Conservation (phyloP, 176 grass and related monocot species). For the Oropetium thomaeum region DNA sequence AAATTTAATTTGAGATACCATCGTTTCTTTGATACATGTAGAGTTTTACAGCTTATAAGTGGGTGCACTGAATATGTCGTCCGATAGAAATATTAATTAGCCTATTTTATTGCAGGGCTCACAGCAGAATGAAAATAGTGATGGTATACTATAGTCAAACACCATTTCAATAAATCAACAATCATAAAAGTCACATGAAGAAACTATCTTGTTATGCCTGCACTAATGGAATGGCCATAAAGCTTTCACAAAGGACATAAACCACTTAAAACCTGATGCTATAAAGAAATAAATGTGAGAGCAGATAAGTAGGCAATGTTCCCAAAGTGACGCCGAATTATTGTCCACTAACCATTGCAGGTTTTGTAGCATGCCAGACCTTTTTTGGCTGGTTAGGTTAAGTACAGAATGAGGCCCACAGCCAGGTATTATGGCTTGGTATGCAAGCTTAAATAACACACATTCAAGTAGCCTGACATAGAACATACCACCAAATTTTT, state of each 20-base stretch:
- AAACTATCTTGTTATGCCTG: too few relatives aligned
- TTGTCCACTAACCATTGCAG: neutral
- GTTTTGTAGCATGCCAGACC: neutral
- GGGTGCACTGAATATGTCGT: neutral
- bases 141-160: neutral
- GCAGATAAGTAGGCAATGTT: slow-evolving; percentile 12
- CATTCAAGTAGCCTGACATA: neutral
- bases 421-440: neutral
- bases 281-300: too few relatives aligned
- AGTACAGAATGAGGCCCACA: slow-evolving; percentile 6
- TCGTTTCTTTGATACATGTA: neutral
- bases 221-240: too few relatives aligned
- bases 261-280: too few relatives aligned
- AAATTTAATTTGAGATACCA: neutral
- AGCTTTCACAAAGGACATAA: too few relatives aligned
- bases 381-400: neutral
- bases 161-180: neutral
- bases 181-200: too few relatives aligned
- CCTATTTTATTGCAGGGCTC: neutral
- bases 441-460: neutral
- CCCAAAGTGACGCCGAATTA: neutral
- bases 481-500: neutral
- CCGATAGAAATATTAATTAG: neutral
- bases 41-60: neutral
- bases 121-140: neutral